Base-by-base conservation (phyloP, 2,329 filamentous ascomycete species). In the Fusarium sp. region DNA sequence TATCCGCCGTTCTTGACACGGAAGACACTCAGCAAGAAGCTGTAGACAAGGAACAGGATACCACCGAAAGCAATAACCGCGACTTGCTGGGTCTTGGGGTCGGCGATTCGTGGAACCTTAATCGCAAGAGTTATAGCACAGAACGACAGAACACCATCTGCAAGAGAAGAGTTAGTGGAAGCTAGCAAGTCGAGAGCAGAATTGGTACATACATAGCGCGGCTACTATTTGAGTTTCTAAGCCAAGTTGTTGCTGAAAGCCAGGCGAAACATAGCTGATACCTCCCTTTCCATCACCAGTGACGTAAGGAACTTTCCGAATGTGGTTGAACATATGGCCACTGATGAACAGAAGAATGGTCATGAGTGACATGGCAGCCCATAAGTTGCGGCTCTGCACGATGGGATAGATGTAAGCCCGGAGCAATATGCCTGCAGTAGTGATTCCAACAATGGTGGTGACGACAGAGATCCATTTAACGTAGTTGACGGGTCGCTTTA, bases 321-420 rank as follows among this genome's bases (percentile, higher is more conserved):
- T 99, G 77, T 97, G 94, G 80, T 98, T 99, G 86, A 96, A 99
- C 96, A 99, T 99, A 81, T 98, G 94, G 39, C 96, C 96, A 73
- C 92, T 96, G 46, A 92, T 97, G 82, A 98, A 99, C 59, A 97
- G 84, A 41, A 99, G 87, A 67, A 99, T 94, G 15, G 90, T 85
- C 74, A 98, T 94, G 71, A 99, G 83, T 79, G 92, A 97, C 74
- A 96, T 80, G 22, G 92, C 93, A 23, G 95, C 94, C 96, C 96
- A 99, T 19, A 98, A 82, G 75, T 97, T 98, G 72, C 95, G 91
- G 83, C 91, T 97, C 79, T 94, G 92, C 35, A 97, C 78, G 62
- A 97, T 75, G 4, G 95, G 95, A 13, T 95, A 77, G 14, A 97
- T 75, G 74, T 94, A 96, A 7, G 93, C 92, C 72, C 89, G 92